phyloP scores from a whole-genome alignment of 495 filamentous ascomycete species.

The Apodospora peruviana region DNA sequence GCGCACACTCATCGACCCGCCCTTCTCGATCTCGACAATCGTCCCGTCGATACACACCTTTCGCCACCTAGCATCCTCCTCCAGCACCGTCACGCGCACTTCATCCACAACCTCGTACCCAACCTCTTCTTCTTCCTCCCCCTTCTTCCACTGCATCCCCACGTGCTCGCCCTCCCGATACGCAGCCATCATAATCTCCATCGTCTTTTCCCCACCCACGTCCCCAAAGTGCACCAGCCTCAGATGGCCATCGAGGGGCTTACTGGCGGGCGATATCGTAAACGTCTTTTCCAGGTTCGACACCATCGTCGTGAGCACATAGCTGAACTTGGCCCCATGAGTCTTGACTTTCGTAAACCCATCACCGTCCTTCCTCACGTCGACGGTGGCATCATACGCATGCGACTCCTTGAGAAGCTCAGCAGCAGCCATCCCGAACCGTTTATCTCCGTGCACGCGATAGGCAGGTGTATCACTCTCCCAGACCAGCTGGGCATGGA shows the following conservation, averaged over 20 bases:
- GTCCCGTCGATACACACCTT: constrained; percentile 86
- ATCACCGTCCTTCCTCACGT: constrained; percentile 20
- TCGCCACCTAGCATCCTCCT: constrained; percentile 64
- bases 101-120: constrained; percentile 61
- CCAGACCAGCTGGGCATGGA: constrained; percentile 82
- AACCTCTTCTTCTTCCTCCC: constrained; percentile 36
- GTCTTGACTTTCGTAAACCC: background rate
- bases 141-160: constrained; percentile 30
- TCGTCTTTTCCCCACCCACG: constrained; percentile 53
- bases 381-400: constrained; percentile 58
- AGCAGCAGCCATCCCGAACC: constrained; percentile 78
- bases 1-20: constrained; percentile 64
- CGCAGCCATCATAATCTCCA: constrained; percentile 70
- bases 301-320: constrained; percentile 69
- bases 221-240: constrained; percentile 69
- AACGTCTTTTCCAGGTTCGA: constrained; percentile 77
- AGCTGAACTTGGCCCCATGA: constrained; percentile 51
- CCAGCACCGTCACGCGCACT: constrained; percentile 59
- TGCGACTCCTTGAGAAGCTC: constrained; percentile 65
- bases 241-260: constrained; percentile 61
- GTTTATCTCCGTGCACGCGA: constrained; percentile 63
- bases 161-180: constrained; percentile 70
- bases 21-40: constrained; percentile 64
- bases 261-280: constrained; percentile 64
- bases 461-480: constrained; percentile 79